phyloP scores from a whole-genome alignment of 805 yeast species.

The Scheffersomyces ergatensis region DNA sequence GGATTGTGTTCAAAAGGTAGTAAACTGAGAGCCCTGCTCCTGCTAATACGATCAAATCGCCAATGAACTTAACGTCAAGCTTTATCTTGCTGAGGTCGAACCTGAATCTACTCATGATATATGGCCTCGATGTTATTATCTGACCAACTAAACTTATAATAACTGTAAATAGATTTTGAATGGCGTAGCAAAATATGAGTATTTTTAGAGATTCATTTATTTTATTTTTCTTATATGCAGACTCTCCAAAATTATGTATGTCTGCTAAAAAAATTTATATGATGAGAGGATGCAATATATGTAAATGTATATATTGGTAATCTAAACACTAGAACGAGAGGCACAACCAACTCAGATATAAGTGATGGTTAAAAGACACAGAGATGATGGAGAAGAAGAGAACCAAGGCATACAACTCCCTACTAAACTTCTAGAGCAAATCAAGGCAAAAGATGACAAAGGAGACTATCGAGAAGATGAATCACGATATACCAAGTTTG shows the following conservation, averaged over 20 bases:
- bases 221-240: no score
- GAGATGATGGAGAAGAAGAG: constrained; percentile 5
- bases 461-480: constrained; percentile 42
- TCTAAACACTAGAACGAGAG: neutral
- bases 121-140: no score
- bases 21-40: constrained; percentile 72
- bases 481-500: constrained; percentile 13
- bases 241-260: no score
- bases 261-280: no score
- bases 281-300: no score
- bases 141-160: no score
- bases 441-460: constrained; percentile 36
- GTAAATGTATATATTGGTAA: no score
- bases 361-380: neutral
- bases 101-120: neutral
- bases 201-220: no score
- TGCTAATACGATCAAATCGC: constrained; percentile 40
- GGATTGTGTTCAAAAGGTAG: constrained; percentile 48
- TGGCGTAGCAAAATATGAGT: no score
- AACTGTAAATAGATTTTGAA: no score
- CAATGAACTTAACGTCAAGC: constrained; percentile 37
- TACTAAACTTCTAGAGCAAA: constrained; percentile 51
- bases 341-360: no score
- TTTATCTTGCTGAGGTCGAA: constrained; percentile 29
- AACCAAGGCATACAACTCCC: constrained; percentile 55